Base-by-base conservation (phyloP, 78 protist species). In the Dictyostelium firmibasis region DNA sequence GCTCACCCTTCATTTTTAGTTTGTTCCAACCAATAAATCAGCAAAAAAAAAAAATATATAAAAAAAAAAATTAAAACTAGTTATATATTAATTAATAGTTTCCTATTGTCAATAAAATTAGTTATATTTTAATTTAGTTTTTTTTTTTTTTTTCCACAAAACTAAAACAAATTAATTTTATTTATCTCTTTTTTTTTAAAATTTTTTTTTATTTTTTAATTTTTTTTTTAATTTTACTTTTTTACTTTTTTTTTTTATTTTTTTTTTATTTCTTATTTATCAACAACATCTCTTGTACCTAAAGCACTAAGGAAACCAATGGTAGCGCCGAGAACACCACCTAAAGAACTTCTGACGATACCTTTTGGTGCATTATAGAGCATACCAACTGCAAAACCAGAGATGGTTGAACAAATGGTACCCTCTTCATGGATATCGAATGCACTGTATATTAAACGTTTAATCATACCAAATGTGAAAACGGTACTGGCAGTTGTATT, bases 361-460 rank as follows among this genome's bases (percentile, higher is more conserved):
- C 82, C 82, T 38, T 41, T 33, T 76, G 82, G 82, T 13, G 82
- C 82, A 38, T 16, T 36, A 20, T 27, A 76, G n/a, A 76, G 82
- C 4, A 38, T 7, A 38, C 82, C 82, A 38, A 76, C 82, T 8
- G 82, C 6, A 20, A 38, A 31, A 76, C 82, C 82, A 38, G 82
- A 16, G 3, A 76, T 23, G 23, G 82, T 41, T 23, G 82, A 76
- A 36, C 50, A 41, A 35, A 38, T 36, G 43, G 43, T 41, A 38
- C 82, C 82, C n/a, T 76, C 82, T 41, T 76, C 82, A n/a, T 76
- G 62, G 18, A 33, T 38, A 27, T 76, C n/a, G 29, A 20, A 76
- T 38, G 35, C 82, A 33, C 16, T 23, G 25, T 38, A 27, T 41
- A 76, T 23, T 4, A 76, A 20, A 38, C 53, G 44, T 41, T 76